Percentiles rank a stretch among this genome's conserved stretches.
Evolutionary conservation across 768 basidiomycete species (phyloP).

Genomic region (Ramaria sp.): DNA sequence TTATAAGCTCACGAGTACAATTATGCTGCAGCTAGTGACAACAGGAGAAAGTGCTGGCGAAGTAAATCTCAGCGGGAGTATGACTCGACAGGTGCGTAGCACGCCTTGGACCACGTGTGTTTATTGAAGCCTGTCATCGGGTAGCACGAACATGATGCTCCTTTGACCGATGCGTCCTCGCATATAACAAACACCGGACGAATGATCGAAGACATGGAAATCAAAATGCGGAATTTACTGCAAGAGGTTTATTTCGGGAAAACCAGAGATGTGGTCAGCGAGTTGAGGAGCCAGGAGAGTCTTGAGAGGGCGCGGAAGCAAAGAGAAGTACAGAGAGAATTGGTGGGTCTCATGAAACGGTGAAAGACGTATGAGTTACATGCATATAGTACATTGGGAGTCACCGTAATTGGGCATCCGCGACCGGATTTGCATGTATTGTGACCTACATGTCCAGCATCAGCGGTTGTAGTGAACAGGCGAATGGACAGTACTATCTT

Average conservation of each 20-base stretch:
- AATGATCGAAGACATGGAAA: slow-evolving; percentile 98
- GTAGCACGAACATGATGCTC: slow-evolving; percentile 80
- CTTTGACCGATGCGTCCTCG: slow-evolving; percentile 65
- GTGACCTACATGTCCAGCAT: slow-evolving; percentile 41
- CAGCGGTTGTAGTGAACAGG: background rate
- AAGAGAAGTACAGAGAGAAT: slow-evolving; percentile 81
- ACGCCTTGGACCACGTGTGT: background rate
- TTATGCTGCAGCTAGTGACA: slow-evolving; percentile 87
- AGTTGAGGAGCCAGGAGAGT: slow-evolving; percentile 80
- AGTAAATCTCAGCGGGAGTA: slow-evolving; percentile 83
- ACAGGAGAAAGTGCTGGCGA: slow-evolving; percentile 42
- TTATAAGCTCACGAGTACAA: slow-evolving; percentile 94
- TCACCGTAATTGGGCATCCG: slow-evolving; percentile 48
- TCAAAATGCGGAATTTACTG: slow-evolving; percentile 93
- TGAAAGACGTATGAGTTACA: slow-evolving; percentile 17
- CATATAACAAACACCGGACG: slow-evolving; percentile 92
- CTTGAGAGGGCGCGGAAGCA: slow-evolving; percentile 73
- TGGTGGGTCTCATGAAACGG: slow-evolving; percentile 78
- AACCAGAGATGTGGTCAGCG: slow-evolving; percentile 90
- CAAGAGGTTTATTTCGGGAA: slow-evolving; percentile 96
- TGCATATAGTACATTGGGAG: background rate
- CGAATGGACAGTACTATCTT: slow-evolving; percentile 20
- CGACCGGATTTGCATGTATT: slow-evolving; percentile 93
- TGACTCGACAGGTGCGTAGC: slow-evolving; percentile 83
- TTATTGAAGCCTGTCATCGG: slow-evolving; percentile 5